Conservation (phyloP, 768 basidiomycete genomes). For the Suillus variegatus region DNA sequence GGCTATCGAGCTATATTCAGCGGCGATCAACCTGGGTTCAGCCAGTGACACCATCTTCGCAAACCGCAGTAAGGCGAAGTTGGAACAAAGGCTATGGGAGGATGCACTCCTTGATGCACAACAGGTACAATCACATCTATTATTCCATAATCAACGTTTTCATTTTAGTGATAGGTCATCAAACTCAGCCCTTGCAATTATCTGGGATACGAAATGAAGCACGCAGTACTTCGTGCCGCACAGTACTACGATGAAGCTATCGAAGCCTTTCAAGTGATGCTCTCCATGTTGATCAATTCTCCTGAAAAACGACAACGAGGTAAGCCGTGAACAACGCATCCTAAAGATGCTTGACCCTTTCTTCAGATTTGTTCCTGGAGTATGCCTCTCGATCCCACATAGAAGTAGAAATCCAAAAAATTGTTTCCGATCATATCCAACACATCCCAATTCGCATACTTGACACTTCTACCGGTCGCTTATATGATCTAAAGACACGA, state of each 20-base stretch:
- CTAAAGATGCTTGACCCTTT: not conserved
- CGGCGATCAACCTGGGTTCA: not conserved
- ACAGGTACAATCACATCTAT: not conserved
- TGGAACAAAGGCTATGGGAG: not conserved
- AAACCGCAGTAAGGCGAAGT: not conserved
- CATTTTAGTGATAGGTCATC: not conserved
- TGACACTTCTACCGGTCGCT: not conserved
- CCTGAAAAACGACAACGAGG: not conserved
- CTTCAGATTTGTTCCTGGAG: not conserved
- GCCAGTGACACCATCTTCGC: not conserved
- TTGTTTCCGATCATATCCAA: not conserved
- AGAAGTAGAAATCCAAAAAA: not conserved
- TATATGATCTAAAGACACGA: not conserved
- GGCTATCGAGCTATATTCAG: not conserved
- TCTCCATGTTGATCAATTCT: not conserved
- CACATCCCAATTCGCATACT: not conserved
- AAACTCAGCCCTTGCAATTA: not conserved
- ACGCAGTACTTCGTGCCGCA: not conserved
- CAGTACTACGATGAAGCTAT: not conserved
- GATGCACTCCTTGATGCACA: not conserved
- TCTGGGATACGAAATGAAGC: not conserved
- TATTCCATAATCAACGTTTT: not conserved
- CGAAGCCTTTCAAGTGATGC: not conserved
- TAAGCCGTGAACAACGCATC: not conserved
- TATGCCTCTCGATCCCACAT: not conserved